Conservation (phyloP, 106 monocot genomes). For the Apostasia shenzhenica region DNA sequence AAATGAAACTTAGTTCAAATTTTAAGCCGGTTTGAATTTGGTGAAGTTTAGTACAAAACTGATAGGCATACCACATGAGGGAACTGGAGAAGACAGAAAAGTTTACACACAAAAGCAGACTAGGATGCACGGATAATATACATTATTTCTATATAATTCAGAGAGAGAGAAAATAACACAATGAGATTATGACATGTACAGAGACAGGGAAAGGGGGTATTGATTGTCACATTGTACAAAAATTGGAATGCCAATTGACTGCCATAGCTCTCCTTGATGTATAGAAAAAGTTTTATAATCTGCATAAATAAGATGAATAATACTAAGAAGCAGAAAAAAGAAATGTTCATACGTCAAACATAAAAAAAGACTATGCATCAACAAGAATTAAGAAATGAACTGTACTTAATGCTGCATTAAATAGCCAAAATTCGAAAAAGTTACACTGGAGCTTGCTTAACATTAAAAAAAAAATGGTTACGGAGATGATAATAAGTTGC, state of each 20-base stretch:
- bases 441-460: no score
- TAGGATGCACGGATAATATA: no score
- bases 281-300: constrained; percentile 81
- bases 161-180: not conserved
- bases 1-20: no score
- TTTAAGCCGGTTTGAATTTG: no score
- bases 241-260: constrained; percentile 79
- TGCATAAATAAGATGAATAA: constrained; percentile 31
- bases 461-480: no score
- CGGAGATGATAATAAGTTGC: no score
- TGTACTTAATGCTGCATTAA: not conserved
- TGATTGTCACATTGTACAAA: constrained; percentile 64
- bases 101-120: no score
- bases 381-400: not conserved
- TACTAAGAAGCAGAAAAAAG: not conserved
- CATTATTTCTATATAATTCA: not conserved
- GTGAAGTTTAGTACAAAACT: no score
- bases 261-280: constrained; percentile 69
- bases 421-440: no score
- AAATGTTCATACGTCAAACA: not conserved
- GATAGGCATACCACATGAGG: no score
- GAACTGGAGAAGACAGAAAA: no score
- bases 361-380: not conserved
- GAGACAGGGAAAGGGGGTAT: not conserved
- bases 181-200: not conserved